Percentiles rank a stretch among this genome's conserved stretches.
Conservation (phyloP, 192 early-diverging fungal genomes). For the Coemansia sp. region DNA sequence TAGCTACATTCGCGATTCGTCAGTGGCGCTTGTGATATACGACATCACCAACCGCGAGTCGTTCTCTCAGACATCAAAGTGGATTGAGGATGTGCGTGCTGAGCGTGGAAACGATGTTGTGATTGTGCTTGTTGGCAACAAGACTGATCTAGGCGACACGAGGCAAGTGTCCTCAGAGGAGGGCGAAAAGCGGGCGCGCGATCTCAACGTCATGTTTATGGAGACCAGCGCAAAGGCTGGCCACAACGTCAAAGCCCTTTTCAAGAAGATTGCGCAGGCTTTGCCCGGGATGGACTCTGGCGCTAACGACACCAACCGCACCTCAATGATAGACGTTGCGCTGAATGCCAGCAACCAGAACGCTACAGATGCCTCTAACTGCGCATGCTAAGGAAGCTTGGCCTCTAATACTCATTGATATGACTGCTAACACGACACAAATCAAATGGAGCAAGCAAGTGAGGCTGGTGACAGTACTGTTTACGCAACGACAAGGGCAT, state of each 20-base stretch:
- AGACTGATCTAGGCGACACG: conserved; percentile 96
- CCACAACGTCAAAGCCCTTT: conserved; percentile 97
- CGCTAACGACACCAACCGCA: conserved; percentile 55
- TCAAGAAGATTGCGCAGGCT: conserved; percentile 91
- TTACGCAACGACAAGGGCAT: too few relatives aligned
- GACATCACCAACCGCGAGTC: conserved; percentile 97
- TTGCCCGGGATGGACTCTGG: conserved; percentile 76
- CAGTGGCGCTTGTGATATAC: conserved; percentile 95
- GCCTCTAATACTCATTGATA: background rate
- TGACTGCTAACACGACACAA: too few relatives aligned
- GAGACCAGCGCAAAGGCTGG: conserved; percentile 99
- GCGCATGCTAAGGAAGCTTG: conserved; percentile 39
- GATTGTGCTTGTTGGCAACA: conserved; percentile 98
- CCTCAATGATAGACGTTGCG: conserved; percentile 57
- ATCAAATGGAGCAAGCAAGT: too few relatives aligned
- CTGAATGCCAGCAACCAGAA: conserved; percentile 53
- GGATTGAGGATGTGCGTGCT: conserved; percentile 98
- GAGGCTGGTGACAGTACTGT: too few relatives aligned
- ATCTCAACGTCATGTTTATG: conserved; percentile 97
- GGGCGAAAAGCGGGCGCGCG: conserved; percentile 96
- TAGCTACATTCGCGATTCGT: conserved; percentile 97
- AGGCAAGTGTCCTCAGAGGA: conserved; percentile 94
- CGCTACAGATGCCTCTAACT: conserved; percentile 49
- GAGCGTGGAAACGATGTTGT: conserved; percentile 98
- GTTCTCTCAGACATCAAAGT: conserved; percentile 95